A percentile compares a stretch with the other conserved stretches of the same genome.
These are phyloP conservation scores for Immersiporthe knoxdaviesiana DNA, from an alignment of 2,329 filamentous ascomycete species.

Conservation along the genomic window DNA sequence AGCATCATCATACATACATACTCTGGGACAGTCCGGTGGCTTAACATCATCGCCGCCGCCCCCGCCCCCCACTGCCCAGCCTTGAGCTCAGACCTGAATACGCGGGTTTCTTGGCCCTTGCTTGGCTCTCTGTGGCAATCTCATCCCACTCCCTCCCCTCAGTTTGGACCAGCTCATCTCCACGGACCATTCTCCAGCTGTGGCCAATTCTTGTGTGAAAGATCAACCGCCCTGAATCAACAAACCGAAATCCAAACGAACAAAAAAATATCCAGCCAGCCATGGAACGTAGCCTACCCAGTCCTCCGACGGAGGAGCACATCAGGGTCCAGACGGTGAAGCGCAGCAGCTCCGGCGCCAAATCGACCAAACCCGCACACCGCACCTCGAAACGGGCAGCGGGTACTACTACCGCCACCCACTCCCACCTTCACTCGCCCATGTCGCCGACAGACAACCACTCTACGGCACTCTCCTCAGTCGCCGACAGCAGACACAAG, in stretches of 20 bases:
- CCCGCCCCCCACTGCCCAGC: no score
- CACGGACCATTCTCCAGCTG: not conserved
- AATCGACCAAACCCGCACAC: constrained; percentile 54
- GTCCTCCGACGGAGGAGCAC: constrained; percentile 55
- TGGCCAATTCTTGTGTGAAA: not conserved
- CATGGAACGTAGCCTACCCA: constrained; percentile 58
- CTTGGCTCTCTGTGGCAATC: no score
- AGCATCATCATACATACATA: no score
- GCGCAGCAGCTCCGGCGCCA: constrained; percentile 47
- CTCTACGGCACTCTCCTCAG: constrained; percentile 40
- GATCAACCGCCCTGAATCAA: not conserved
- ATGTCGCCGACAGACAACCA: constrained; percentile 41
- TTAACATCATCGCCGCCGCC: not conserved
- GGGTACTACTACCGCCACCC: constrained; percentile 45
- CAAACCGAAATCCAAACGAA: no score
- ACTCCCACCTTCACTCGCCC: constrained; percentile 42
- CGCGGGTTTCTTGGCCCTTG: not conserved
- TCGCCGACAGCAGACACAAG: constrained; percentile 61
- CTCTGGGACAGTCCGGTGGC: not conserved
- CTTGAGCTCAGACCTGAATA: not conserved
- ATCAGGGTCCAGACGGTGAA: constrained; percentile 41
- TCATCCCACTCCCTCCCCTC: not conserved
- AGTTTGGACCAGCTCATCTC: no score
- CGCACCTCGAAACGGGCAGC: constrained; percentile 57
- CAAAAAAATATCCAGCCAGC: constrained; percentile 32